phyloP scores from a whole-genome alignment of 331 rosid species.

The Quercus tomentella region DNA sequence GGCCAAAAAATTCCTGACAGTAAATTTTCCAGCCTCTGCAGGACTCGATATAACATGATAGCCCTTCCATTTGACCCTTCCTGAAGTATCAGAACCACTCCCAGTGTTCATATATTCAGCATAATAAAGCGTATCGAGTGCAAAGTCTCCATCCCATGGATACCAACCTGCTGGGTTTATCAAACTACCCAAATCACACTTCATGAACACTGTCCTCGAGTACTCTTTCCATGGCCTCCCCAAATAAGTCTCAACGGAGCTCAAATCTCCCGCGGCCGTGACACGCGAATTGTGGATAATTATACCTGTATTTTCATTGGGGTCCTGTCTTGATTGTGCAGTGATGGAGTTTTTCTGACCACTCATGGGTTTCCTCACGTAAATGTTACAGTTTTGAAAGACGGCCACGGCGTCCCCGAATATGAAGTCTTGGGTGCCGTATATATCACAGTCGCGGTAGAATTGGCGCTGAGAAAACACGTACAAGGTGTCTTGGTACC shows the following conservation, averaged over 20 bases:
- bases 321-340: constrained; percentile 34
- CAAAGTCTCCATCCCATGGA: constrained; percentile 40
- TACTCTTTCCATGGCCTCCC: constrained; percentile 43
- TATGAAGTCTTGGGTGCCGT: constrained; percentile 47
- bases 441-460: constrained; percentile 42
- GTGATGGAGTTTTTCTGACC: constrained; percentile 33
- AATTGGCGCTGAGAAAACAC: constrained; percentile 41
- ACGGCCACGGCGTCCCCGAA: constrained; percentile 34
- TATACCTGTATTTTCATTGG: constrained; percentile 40
- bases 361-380: constrained; percentile 25
- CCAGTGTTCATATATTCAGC: constrained; percentile 43
- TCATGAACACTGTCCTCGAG: constrained; percentile 46
- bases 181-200: constrained; percentile 20
- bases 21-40: constrained; percentile 26
- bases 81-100: constrained; percentile 29
- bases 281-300: constrained; percentile 26
- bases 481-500: constrained; percentile 51
- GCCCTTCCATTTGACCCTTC: constrained; percentile 43
- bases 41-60: constrained; percentile 23
- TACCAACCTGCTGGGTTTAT: constrained; percentile 38
- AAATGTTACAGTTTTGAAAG: constrained; percentile 40
- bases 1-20: constrained; percentile 25
- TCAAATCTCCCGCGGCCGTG: constrained; percentile 20
- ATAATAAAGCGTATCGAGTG: constrained; percentile 28
- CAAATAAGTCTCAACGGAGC: constrained; percentile 15